Evolutionary conservation across 305 asterid species (phyloP).

Genomic region (Solanum chacoense): DNA sequence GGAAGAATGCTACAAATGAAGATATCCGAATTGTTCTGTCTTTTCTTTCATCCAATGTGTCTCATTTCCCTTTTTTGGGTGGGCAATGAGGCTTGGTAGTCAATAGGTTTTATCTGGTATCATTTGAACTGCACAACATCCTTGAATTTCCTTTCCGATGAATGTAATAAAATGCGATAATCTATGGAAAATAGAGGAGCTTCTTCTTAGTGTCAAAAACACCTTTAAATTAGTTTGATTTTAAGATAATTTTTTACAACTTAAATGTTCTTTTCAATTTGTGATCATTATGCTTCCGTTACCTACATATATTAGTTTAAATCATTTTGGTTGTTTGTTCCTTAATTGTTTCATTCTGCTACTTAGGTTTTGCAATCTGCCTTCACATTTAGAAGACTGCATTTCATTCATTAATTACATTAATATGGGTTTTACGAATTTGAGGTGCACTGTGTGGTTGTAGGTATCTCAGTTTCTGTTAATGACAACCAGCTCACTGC

Average conservation of each 20-base stretch:
- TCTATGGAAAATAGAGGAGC: background rate
- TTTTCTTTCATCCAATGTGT: background rate
- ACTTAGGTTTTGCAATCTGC: background rate
- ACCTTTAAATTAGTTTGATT: background rate
- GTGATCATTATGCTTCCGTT: background rate
- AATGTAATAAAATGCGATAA: background rate
- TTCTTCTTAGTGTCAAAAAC: background rate
- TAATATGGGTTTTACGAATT: background rate
- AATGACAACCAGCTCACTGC: background rate
- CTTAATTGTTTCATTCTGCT: background rate
- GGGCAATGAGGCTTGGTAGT: background rate
- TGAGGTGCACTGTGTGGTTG: conserved; percentile 5
- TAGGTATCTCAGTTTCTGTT: conserved; percentile 9
- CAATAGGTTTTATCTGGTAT: background rate
- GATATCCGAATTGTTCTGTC: background rate
- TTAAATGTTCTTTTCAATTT: background rate
- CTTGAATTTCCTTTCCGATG: background rate
- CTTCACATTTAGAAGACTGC: background rate
- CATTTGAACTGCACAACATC: background rate
- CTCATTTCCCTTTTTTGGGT: background rate
- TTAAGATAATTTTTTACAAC: background rate
- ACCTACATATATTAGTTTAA: background rate
- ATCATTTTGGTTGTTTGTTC: background rate
- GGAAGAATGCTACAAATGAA: background rate
- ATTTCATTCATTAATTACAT: background rate